phyloP scores from a whole-genome alignment of 345 rosid species.

The Zanthoxylum bungeanum region DNA sequence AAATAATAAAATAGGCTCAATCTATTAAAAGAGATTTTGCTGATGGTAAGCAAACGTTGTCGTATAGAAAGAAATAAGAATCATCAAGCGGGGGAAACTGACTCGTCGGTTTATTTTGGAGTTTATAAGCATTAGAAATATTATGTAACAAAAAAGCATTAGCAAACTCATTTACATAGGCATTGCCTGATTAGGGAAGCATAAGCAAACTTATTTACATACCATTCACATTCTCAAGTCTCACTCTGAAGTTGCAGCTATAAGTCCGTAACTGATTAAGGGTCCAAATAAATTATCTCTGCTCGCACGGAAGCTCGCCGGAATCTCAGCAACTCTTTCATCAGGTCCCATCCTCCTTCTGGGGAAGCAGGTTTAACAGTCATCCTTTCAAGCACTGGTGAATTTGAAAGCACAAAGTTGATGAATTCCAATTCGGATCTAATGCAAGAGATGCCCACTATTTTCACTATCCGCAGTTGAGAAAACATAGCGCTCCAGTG shows the following conservation, averaged over 20 bases:
- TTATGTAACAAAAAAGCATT: not conserved
- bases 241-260: not conserved
- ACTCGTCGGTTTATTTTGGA: too few relatives aligned
- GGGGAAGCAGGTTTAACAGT: conserved; percentile 43
- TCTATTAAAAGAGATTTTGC: too few relatives aligned
- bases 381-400: conserved; percentile 59
- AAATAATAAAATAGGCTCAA: too few relatives aligned
- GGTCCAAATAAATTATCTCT: conserved; percentile 52
- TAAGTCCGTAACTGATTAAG: conserved; percentile 18
- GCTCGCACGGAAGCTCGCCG: conserved; percentile 52
- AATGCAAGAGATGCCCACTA: conserved; percentile 41
- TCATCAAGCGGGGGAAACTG: too few relatives aligned
- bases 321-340: conserved; percentile 56
- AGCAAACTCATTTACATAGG: not conserved
- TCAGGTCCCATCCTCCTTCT: conserved; percentile 45
- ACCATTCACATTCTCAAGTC: not conserved
- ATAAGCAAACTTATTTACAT: not conserved
- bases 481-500: conserved; percentile 42
- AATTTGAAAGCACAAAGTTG: conserved; percentile 51
- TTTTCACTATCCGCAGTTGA: conserved; percentile 45
- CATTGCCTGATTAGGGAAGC: not conserved
- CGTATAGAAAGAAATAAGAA: too few relatives aligned
- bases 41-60: too few relatives aligned
- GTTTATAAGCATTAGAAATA: too few relatives aligned
- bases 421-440: conserved; percentile 56